Percentiles rank a stretch among this genome's conserved stretches.
phyloP scores from a whole-genome alignment of 2,329 filamentous ascomycete species.

The Ambrosiella xylebori region DNA sequence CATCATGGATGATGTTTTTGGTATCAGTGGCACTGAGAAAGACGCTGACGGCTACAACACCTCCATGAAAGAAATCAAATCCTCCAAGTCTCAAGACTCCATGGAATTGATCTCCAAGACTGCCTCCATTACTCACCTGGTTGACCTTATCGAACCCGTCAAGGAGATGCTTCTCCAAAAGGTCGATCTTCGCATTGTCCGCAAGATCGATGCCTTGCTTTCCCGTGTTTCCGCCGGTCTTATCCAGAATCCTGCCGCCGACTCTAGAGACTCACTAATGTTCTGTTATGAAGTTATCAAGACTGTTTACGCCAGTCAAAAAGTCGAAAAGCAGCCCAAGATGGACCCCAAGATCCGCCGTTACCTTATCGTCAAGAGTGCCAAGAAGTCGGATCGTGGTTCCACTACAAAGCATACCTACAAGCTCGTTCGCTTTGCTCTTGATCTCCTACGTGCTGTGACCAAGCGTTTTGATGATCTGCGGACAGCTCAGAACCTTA shows the following conservation, averaged over 20 bases:
- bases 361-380: constrained; percentile 66
- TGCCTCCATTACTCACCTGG: constrained; percentile 56
- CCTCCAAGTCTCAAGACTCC: constrained; percentile 93
- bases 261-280: constrained; percentile 66
- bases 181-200: constrained; percentile 63
- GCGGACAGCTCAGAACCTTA: constrained; percentile 60
- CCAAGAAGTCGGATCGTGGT: constrained; percentile 56
- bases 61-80: constrained; percentile 95
- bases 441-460: constrained; percentile 75
- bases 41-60: constrained; percentile 90
- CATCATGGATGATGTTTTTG: constrained; percentile 96
- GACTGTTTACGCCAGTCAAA: constrained; percentile 55
- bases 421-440: constrained; percentile 73
- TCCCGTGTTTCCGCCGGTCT: constrained; percentile 69
- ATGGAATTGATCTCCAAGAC: constrained; percentile 84
- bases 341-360: constrained; percentile 47
- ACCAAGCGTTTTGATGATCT: constrained; percentile 71
- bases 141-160: constrained; percentile 60
- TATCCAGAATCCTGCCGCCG: constrained; percentile 61
- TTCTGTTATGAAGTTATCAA: constrained; percentile 94
- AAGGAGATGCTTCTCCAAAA: constrained; percentile 67
- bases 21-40: constrained; percentile 81
- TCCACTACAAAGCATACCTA: constrained; percentile 63
- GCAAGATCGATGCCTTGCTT: constrained; percentile 81
- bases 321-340: constrained; percentile 32